Evolutionary conservation across 306 rosid genomes (phyloP), one percentile per base, ranked within the genome.

Genomic region (Medicago ruthenica): DNA sequence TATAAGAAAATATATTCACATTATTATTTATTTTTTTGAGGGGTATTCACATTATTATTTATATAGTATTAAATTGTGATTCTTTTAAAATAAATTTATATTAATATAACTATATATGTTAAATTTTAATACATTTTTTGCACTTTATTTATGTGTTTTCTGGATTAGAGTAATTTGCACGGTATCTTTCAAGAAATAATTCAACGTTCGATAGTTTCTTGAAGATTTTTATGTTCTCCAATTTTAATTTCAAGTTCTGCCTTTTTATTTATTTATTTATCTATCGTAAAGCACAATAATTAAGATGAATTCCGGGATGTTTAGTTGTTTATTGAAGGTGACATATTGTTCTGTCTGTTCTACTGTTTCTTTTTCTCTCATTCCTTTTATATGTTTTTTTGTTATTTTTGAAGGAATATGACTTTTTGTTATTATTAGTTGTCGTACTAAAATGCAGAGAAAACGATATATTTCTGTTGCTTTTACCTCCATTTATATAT

Each of bases 241-340:
- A 57, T 11, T 57, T 57, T 4, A 20, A 57, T 57, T 74, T 45
- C 6, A 11, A 10, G 4, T 53, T 61, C 10, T 11, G 14, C 20
- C 47, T 6, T 39, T 54, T 48, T 24, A 24, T 24, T 24, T 24
- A 24, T 24, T 24, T 24, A 24, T 24, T 24, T 24, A 24, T 22
- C 6, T 6, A 59, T 4, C 5, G 24, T 37, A 7, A 7, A 68
- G 59, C 11, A 55, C 57, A 34, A 15, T 9, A 59, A 39, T 61
- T 37, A 58, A 67, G 7, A n/a, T 40, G 45, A 55, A 8, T 53
- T 53, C 11, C 22, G 21, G 12, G 22, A 53, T 17, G 59, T 17
- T 51, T 14, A 51, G 47, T 66, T 73, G 75, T 80, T 57, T 7
- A 37, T 9, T 58, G 71, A 74, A 74, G 66, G 59, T 12, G 80